Evolutionary conservation across 129 eudicot species (phyloP).

Genomic region (Ambrosia trifida): DNA sequence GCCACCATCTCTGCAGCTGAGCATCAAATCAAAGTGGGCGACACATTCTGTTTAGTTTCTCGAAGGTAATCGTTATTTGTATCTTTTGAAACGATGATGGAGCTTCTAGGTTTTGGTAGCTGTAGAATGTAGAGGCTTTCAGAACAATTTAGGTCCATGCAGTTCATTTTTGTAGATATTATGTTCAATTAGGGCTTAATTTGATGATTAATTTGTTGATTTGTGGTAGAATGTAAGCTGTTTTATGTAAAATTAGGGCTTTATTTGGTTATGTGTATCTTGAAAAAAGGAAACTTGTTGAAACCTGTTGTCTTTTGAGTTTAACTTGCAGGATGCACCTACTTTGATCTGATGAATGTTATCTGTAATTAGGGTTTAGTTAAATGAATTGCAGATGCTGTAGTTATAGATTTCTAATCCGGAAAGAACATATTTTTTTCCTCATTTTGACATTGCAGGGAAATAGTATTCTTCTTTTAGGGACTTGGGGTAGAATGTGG

Average conservation of each 20-base stretch:
- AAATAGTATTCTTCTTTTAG: not conserved
- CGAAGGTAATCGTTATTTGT: slow-evolving; percentile 39
- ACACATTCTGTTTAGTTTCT: slow-evolving; percentile 70
- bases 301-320: no score
- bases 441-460: not conserved
- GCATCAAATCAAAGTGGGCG: slow-evolving; percentile 76
- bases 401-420: not conserved
- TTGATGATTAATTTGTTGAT: no score
- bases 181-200: no score
- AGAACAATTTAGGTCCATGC: not conserved
- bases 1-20: slow-evolving; percentile 61
- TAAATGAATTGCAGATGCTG: slow-evolving; percentile 13
- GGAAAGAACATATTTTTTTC: not conserved
- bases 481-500: not conserved
- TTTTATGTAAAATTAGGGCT: no score
- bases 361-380: not conserved
- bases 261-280: no score
- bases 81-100: not conserved
- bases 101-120: slow-evolving; percentile 15
- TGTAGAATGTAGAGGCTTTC: slow-evolving; percentile 6
- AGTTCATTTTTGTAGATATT: no score
- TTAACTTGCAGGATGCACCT: no score
- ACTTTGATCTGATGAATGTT: no score
- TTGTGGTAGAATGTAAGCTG: no score
- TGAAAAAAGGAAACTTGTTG: no score